Evolutionary conservation across 768 basidiomycete species (phyloP), one percentile per base, ranked within the genome.

Genomic region (Tylopilus subfusipes): DNA sequence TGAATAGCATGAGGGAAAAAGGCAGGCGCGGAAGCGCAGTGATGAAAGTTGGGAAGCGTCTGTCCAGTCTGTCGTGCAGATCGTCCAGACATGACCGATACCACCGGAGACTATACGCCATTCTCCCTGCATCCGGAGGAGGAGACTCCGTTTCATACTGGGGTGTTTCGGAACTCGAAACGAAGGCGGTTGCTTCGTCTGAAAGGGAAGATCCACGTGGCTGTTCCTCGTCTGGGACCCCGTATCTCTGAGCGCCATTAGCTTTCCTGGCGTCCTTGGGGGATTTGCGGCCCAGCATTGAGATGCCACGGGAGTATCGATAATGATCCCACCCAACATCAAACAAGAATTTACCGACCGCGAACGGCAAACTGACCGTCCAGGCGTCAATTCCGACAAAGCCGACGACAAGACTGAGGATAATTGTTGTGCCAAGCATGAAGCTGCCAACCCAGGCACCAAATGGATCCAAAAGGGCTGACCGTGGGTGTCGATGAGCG

Each of bases 321-420:
- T 80, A 81, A 61, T 79, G 72, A 64, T 85, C 83, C 82, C 82
- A 80, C 44, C 65, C 65, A 25, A 81, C 40, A 64, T 98, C 93
- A 46, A 85, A 82, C 5, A 80, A 34, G 34, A 94, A 77, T 70
- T 93, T 93, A 50, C 82, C 68, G 0, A 78, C 67, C 0, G 91
- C 92, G 45, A 92, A 92, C 0, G 94, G 92, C 13, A 92, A 78
- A 4, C 83, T 88, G 43, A 96, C 87, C 71, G 79, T 83, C 88
- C 90, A 93, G 3, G 91, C 88, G 49, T 91, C 86, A n/a, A 91
- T 76, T 44, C 82, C 78, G 59, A 88, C 76, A 67, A 86, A 90
- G 65, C 85, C 88, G 56, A 88, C 82, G 7, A 85, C 82, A 48
- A 96, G 82, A 22, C 90, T 80, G 11, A 88, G 78, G 19, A 81